A percentile compares a stretch with the other conserved stretches of the same genome.
Evolutionary conservation across 2,329 filamentous ascomycete species (phyloP).

Genomic region (Fusarium euwallaceae): DNA sequence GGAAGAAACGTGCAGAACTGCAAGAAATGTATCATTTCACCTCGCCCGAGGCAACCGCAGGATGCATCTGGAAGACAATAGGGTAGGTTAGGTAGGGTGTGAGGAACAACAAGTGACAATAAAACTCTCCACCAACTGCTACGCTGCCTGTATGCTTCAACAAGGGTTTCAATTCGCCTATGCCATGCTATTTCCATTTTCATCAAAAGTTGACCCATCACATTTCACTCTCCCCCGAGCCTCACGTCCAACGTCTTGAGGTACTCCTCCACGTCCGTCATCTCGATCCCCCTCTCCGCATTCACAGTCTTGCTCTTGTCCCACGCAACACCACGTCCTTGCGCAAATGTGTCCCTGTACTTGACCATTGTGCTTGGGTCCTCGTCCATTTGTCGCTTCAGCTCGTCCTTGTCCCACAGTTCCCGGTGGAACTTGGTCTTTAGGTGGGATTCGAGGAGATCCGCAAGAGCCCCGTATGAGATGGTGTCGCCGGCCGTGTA

Average conservation of each 20-base stretch:
- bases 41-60: not conserved
- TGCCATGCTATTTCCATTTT: not conserved
- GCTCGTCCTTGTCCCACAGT: constrained; percentile 60
- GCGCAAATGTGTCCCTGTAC: constrained; percentile 73
- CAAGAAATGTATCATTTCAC: not conserved
- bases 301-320: constrained; percentile 67
- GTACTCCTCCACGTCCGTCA: constrained; percentile 59
- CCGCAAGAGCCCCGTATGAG: constrained; percentile 66
- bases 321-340: constrained; percentile 72
- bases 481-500: constrained; percentile 74
- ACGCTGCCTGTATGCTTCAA: constrained; percentile 1
- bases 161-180: constrained; percentile 7
- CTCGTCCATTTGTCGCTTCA: constrained; percentile 60
- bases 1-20: not conserved
- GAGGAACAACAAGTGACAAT: not conserved
- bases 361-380: constrained; percentile 67
- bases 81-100: not conserved
- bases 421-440: constrained; percentile 59
- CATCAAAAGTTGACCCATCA: not conserved
- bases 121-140: constrained; percentile 1
- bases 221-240: constrained; percentile 17
- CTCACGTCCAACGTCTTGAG: constrained; percentile 42
- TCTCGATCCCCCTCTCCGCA: constrained; percentile 58
- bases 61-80: not conserved
- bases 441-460: constrained; percentile 62